Conservation (phyloP, 1,284 basidiomycete species). For the Caloboletus inedulis region DNA sequence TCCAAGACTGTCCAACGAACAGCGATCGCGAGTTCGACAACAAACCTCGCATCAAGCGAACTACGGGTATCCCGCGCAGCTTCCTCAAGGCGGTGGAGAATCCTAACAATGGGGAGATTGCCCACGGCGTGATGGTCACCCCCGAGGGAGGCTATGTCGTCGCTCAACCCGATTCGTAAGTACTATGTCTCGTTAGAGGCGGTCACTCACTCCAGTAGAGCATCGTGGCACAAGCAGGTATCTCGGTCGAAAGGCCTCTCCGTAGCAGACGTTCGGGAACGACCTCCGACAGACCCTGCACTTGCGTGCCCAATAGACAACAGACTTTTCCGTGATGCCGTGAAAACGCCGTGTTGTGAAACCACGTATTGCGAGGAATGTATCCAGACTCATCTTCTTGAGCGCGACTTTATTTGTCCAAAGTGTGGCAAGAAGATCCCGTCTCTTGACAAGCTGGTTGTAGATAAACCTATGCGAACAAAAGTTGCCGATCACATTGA, state of each 20-base stretch:
- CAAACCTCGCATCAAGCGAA: conserved; percentile 92
- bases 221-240: conserved; percentile 90
- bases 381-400: conserved; percentile 85
- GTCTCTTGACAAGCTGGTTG: conserved; percentile 78
- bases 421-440: conserved; percentile 83
- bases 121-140: conserved; percentile 91
- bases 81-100: conserved; percentile 97
- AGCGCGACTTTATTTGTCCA: conserved; percentile 91
- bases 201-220: conserved; percentile 44
- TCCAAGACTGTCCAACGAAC: conserved; percentile 98
- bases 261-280: conserved; percentile 81
- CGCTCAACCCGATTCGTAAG: conserved; percentile 89
- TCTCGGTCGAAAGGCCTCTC: conserved; percentile 76
- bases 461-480: conserved; percentile 76
- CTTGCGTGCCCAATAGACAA: conserved; percentile 87
- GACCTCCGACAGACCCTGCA: conserved; percentile 71
- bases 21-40: conserved; percentile 94
- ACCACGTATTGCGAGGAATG: conserved; percentile 94
- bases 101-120: conserved; percentile 69
- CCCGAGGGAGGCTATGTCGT: conserved; percentile 96
- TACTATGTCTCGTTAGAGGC: conserved; percentile 16
- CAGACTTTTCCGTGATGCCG: conserved; percentile 85
- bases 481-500: conserved; percentile 81
- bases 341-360: conserved; percentile 88
- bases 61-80: conserved; percentile 95